Percentiles rank a stretch among this genome's conserved stretches.
phyloP scores from a whole-genome alignment of 306 rosid genomes.

The Cucurbita maxima region DNA sequence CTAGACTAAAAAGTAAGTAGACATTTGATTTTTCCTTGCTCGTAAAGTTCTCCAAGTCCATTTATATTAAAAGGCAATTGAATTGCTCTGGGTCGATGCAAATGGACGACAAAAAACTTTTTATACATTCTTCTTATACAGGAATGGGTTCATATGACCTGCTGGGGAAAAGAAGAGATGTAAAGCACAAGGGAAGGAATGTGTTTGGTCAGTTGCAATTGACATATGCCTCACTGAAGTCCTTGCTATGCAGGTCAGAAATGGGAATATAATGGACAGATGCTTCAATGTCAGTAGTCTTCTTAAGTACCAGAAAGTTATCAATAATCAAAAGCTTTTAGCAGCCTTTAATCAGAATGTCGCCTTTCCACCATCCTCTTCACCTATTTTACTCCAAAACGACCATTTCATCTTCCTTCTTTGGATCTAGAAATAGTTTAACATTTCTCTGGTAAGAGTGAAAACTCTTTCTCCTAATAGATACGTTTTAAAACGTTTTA shows the following conservation, averaged over 20 bases:
- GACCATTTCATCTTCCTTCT: no score
- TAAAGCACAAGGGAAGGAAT: conserved; percentile 66
- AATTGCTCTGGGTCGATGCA: no score
- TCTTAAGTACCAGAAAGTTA: conserved; percentile 64
- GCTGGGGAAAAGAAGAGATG: conserved; percentile 48
- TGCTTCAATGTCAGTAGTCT: conserved; percentile 58
- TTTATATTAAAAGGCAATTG: neutral
- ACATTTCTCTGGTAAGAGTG: no score
- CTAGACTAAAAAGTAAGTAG: conserved; percentile 4
- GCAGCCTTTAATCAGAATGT: no score
- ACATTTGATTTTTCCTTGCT: no score
- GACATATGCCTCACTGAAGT: conserved; percentile 66
- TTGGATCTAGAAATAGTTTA: no score
- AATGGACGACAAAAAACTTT: neutral
- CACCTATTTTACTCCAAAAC: no score
- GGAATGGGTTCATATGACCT: conserved; percentile 59
- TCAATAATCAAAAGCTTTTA: conserved; percentile 12
- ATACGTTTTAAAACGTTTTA: no score
- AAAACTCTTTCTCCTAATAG: no score
- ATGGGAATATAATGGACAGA: conserved; percentile 66
- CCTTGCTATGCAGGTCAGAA: conserved; percentile 58
- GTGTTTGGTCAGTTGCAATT: conserved; percentile 81
- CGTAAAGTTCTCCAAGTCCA: neutral
- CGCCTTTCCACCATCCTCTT: no score
- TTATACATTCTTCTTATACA: conserved; percentile 3